Conservation (phyloP, 805 yeast genomes). For the Diddensiella santjacobensis region DNA sequence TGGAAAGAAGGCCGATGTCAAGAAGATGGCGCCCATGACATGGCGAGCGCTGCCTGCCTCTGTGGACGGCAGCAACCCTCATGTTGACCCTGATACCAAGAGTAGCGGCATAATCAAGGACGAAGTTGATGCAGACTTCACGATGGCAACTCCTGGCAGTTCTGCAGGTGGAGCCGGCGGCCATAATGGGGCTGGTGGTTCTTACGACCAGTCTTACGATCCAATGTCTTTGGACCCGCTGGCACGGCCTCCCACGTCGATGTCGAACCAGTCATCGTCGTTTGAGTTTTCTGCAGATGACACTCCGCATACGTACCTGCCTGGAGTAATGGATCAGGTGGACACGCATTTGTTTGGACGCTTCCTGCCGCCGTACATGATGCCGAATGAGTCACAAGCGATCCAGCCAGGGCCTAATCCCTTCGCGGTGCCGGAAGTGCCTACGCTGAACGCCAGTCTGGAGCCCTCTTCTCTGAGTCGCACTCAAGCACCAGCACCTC, state of each 20-base stretch:
- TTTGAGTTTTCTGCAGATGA: background rate
- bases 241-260: background rate
- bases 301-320: constrained; percentile 46
- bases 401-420: background rate
- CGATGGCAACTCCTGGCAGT: background rate
- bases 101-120: constrained; percentile 1
- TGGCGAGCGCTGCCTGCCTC: background rate
- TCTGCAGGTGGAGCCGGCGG: background rate
- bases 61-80: background rate
- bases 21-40: background rate
- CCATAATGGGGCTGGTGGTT: background rate
- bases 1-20: constrained; percentile 1
- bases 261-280: background rate
- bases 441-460: background rate
- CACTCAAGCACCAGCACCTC: background rate
- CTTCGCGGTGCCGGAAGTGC: constrained; percentile 2
- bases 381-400: constrained; percentile 24
- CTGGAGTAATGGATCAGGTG: constrained; percentile 80
- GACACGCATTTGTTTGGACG: constrained; percentile 84
- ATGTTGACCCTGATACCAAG: background rate
- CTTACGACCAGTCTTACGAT: background rate
- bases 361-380: constrained; percentile 81
- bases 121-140: background rate
- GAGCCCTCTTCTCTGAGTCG: background rate
- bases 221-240: background rate